Percentiles rank a stretch among this genome's conserved stretches.
Conservation (phyloP, 768 basidiomycete species). For the Suillus fuscotomentosus region DNA sequence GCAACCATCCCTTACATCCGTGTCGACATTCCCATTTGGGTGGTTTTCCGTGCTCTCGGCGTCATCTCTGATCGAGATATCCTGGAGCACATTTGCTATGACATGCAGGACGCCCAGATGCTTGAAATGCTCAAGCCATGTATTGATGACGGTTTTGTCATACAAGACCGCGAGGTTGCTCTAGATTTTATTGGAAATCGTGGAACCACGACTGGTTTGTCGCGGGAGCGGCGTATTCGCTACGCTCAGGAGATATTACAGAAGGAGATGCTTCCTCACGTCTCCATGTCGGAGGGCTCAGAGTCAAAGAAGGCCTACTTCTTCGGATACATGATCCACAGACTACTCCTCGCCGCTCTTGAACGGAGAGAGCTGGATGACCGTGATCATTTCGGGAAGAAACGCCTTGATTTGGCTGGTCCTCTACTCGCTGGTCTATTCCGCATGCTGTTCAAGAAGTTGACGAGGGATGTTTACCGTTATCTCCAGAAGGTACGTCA, state of each 20-base stretch:
- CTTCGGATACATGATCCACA: slow-evolving; percentile 99
- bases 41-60: slow-evolving; percentile 96
- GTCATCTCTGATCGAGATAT: slow-evolving; percentile 98
- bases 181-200: slow-evolving; percentile 98
- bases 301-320: slow-evolving; percentile 99
- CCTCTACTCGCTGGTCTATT: slow-evolving; percentile 96
- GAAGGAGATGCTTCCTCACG: slow-evolving; percentile 98
- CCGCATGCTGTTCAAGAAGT: slow-evolving; percentile 94
- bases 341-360: slow-evolving; percentile 87
- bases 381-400: slow-evolving; percentile 99
- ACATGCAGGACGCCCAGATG: slow-evolving; percentile 94
- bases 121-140: slow-evolving; percentile 98
- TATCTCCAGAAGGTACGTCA: slow-evolving; percentile 87
- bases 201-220: slow-evolving; percentile 91
- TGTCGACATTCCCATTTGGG: slow-evolving; percentile 97
- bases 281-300: slow-evolving; percentile 93
- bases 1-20: slow-evolving; percentile 98
- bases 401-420: slow-evolving; percentile 93
- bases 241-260: slow-evolving; percentile 98
- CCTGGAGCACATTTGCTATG: slow-evolving; percentile 97
- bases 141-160: slow-evolving; percentile 97
- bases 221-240: slow-evolving; percentile 88
- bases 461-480: slow-evolving; percentile 96
- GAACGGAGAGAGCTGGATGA: slow-evolving; percentile 96
- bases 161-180: slow-evolving; percentile 95